Evolutionary conservation across 208 protist genomes (phyloP).

Genomic region (Naegleria gruberi): DNA sequence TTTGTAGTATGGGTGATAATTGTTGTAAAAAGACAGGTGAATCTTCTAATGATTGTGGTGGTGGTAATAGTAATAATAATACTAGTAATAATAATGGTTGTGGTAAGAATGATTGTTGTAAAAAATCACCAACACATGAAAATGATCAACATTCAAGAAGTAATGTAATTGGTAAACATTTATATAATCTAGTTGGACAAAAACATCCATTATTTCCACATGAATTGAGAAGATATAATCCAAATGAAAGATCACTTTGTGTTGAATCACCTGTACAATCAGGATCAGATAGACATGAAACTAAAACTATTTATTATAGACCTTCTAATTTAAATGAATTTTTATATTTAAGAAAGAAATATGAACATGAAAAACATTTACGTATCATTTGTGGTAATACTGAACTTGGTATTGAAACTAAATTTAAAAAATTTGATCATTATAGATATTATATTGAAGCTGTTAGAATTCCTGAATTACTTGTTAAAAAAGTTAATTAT

Average conservation of each 20-base stretch:
- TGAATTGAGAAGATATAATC: neutral
- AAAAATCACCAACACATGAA: neutral
- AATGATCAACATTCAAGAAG: neutral
- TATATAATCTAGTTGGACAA: neutral
- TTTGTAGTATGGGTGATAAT: too few species aligned
- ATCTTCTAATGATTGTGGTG: neutral
- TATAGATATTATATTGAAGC: constrained; percentile 10
- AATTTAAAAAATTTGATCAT: constrained; percentile 41
- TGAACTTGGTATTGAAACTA: constrained; percentile 58
- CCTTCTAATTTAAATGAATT: constrained; percentile 42
- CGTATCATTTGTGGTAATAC: constrained; percentile 55
- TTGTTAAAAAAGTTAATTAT: too few species aligned
- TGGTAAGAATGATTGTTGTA: neutral
- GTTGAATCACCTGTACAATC: neutral
- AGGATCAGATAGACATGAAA: neutral
- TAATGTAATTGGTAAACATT: neutral
- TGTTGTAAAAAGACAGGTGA: neutral
- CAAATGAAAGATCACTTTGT: neutral
- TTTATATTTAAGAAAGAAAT: constrained; percentile 36
- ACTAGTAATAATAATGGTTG: neutral
- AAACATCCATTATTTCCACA: neutral
- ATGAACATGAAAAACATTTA: constrained; percentile 36
- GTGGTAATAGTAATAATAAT: neutral
- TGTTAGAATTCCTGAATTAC: neutral
- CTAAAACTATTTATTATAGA: constrained; percentile 22